Evolutionary conservation across 345 rosid species (phyloP).

Genomic region (Cardamine chenopodiifolia): DNA sequence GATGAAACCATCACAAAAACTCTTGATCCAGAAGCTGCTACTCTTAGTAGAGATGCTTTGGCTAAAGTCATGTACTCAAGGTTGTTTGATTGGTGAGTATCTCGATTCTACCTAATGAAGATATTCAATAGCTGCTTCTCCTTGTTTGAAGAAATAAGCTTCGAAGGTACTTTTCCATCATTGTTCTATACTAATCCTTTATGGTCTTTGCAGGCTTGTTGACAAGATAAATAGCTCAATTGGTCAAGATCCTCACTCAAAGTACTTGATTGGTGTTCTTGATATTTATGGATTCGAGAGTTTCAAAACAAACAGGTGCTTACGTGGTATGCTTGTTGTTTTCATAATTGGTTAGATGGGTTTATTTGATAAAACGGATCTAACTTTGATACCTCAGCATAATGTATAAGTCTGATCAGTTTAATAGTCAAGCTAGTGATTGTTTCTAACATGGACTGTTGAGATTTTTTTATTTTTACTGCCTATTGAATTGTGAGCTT

Average conservation of each 20-base stretch:
- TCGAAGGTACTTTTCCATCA: background rate
- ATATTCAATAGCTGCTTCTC: constrained; percentile 2
- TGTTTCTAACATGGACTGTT: constrained; percentile 11
- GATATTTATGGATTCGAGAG: constrained; percentile 99
- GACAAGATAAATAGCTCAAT: constrained; percentile 87
- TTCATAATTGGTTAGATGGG: constrained; percentile 44
- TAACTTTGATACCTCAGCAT: background rate
- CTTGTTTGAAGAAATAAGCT: background rate
- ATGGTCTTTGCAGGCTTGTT: constrained; percentile 72
- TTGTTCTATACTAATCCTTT: constrained; percentile 25
- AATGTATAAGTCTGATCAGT: constrained; percentile 18
- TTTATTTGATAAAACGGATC: constrained; percentile 25
- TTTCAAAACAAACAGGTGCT: constrained; percentile 99
- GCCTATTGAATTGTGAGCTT: constrained; percentile 8
- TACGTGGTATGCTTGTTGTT: constrained; percentile 66
- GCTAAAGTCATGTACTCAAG: constrained; percentile 94
- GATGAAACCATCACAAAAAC: constrained; percentile 97
- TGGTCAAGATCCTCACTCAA: constrained; percentile 92
- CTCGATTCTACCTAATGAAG: constrained; percentile 24
- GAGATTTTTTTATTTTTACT: background rate
- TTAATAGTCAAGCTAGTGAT: constrained; percentile 24
- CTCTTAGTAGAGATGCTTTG: constrained; percentile 87
- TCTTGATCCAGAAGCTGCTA: constrained; percentile 93
- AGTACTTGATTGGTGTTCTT: constrained; percentile 88
- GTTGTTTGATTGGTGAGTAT: constrained; percentile 90